Evolutionary conservation across 2,329 filamentous ascomycete genomes (phyloP).

Genomic region (Aspergillus unguis): DNA sequence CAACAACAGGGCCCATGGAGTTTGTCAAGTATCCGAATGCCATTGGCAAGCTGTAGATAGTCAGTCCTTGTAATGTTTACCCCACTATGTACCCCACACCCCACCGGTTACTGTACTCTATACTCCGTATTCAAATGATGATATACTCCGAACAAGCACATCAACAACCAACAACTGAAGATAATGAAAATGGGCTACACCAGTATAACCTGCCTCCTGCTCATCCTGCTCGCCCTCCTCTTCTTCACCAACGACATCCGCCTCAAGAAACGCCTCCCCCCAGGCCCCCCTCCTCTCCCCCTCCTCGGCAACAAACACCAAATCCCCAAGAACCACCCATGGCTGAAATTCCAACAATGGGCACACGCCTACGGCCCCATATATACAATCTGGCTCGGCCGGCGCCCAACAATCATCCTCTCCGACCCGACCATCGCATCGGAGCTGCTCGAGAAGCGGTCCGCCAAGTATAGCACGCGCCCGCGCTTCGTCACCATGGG

Average conservation of each 20-base stretch:
- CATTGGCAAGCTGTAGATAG: not conserved
- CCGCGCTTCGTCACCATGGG: not conserved
- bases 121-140: no score
- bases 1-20: not conserved
- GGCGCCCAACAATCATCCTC: not conserved
- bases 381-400: not conserved
- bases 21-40: not conserved
- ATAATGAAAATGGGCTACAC: no score
- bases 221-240: not conserved
- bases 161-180: no score
- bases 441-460: not conserved
- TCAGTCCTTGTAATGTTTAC: no score
- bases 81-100: no score
- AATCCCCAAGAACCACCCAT: not conserved
- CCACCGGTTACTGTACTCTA: no score
- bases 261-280: not conserved
- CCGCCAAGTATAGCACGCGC: not conserved
- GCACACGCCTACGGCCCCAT: not conserved
- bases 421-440: not conserved
- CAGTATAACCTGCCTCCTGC: no score
- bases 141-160: no score
- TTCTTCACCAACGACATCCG: not conserved
- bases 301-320: not conserved
- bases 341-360: not conserved
- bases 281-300: not conserved